These are phyloP conservation scores for Inosperma sp. DNA, from an alignment of 768 basidiomycete genomes.

Conservation along the genomic window DNA sequence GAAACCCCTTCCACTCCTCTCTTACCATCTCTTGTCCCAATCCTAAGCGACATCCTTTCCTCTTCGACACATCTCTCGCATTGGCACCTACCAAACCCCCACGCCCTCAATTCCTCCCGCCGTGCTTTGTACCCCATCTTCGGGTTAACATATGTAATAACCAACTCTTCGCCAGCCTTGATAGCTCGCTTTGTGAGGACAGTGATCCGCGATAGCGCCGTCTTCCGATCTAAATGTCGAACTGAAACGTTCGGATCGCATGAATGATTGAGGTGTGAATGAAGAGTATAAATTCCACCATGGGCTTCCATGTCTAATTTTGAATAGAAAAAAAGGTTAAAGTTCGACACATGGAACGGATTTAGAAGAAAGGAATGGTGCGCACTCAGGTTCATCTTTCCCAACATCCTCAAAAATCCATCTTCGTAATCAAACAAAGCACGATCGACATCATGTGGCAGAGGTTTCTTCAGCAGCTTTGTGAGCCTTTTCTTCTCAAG, in stretches of 20 bases:
- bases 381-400: conserved; percentile 78
- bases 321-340: not conserved
- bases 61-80: conserved; percentile 70
- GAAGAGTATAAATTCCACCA: conserved; percentile 80
- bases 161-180: conserved; percentile 65
- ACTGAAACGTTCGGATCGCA: conserved; percentile 79
- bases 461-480: conserved; percentile 48
- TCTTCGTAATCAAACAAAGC: conserved; percentile 69
- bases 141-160: conserved; percentile 78
- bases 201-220: conserved; percentile 68
- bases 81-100: conserved; percentile 70
- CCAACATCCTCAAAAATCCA: conserved; percentile 65
- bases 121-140: conserved; percentile 44
- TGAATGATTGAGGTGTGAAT: conserved; percentile 84
- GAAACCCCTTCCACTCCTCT: conserved; percentile 18
- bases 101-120: conserved; percentile 52
- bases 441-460: conserved; percentile 42
- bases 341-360: not conserved
- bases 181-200: conserved; percentile 65
- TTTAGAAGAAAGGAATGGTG: conserved; percentile 16
- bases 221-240: conserved; percentile 67
- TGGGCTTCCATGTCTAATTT: conserved; percentile 72
- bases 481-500: conserved; percentile 55
- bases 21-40: conserved; percentile 23
- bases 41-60: conserved; percentile 35